Conservation (phyloP, 169 alveolate genomes). For the Amoebophrya sp. region DNA sequence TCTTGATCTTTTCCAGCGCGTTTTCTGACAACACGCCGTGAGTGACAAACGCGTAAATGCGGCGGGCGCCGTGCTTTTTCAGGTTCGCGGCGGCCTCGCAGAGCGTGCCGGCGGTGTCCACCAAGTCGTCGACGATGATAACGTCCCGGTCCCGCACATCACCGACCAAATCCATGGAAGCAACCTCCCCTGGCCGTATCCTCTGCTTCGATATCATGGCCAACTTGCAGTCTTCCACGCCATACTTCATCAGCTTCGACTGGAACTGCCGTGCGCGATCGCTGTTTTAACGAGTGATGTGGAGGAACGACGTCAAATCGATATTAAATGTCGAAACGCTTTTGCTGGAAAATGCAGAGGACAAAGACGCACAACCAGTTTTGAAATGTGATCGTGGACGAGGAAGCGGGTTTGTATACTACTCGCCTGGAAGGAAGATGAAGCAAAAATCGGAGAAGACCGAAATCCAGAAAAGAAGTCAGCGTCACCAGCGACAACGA, state of each 20-base stretch:
- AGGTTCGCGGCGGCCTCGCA: slow-evolving; percentile 88
- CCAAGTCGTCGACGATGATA: slow-evolving; percentile 93
- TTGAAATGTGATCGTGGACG: no score
- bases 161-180: slow-evolving; percentile 86
- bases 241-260: slow-evolving; percentile 74
- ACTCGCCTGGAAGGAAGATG: no score
- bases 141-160: slow-evolving; percentile 83
- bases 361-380: no score
- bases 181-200: slow-evolving; percentile 67
- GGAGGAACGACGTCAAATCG: neutral
- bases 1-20: slow-evolving; percentile 73
- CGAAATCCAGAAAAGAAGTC: no score
- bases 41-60: slow-evolving; percentile 91
- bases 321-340: neutral
- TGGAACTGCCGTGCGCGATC: neutral
- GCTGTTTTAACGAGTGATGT: neutral
- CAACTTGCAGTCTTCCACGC: neutral
- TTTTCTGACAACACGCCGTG: slow-evolving; percentile 87
- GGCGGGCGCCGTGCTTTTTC: slow-evolving; percentile 81
- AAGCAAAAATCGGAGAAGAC: no score
- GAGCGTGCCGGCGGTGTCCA: slow-evolving; percentile 96
- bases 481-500: no score
- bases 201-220: slow-evolving; percentile 42
- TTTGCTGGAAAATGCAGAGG: neutral
- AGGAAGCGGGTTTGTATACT: no score